Percentiles rank a stretch among this genome's conserved stretches.
Evolutionary conservation across 164 flowering plant species (phyloP).

Genomic region (Dillenia turbinata): DNA sequence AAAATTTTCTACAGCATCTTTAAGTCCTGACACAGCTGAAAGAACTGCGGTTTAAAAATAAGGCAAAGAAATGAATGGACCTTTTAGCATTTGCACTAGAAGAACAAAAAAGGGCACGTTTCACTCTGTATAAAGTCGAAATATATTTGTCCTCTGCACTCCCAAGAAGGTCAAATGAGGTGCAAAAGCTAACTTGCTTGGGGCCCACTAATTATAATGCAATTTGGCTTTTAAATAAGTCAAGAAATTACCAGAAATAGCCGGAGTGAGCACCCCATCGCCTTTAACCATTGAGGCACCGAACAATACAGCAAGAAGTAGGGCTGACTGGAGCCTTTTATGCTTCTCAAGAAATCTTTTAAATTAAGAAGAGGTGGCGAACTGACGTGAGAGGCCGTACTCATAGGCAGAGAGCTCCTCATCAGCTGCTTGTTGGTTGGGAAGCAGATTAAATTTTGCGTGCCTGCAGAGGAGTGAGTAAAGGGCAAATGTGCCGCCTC

Average conservation of each 20-base stretch:
- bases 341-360: conserved; percentile 59
- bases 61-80: neutral
- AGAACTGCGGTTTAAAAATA: conserved; percentile 57
- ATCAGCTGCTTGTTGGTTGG: conserved; percentile 74
- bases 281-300: conserved; percentile 66
- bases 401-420: conserved; percentile 66
- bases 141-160: too few species aligned
- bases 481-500: conserved; percentile 74
- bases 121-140: too few species aligned
- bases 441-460: conserved; percentile 56
- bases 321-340: conserved; percentile 38
- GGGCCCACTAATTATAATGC: neutral
- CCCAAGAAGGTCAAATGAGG: too few species aligned
- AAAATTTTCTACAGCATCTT: conserved; percentile 40
- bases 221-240: too few species aligned
- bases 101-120: too few species aligned
- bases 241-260: conserved; percentile 47
- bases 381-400: conserved; percentile 36
- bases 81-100: neutral
- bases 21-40: conserved; percentile 75
- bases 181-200: neutral
- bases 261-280: conserved; percentile 60
- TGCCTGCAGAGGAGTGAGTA: conserved; percentile 71
- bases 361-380: conserved; percentile 24
- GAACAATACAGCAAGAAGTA: conserved; percentile 47